Evolutionary conservation across 1,139 yeast genomes (phyloP).

Genomic region (Yamadazyma sp.): DNA sequence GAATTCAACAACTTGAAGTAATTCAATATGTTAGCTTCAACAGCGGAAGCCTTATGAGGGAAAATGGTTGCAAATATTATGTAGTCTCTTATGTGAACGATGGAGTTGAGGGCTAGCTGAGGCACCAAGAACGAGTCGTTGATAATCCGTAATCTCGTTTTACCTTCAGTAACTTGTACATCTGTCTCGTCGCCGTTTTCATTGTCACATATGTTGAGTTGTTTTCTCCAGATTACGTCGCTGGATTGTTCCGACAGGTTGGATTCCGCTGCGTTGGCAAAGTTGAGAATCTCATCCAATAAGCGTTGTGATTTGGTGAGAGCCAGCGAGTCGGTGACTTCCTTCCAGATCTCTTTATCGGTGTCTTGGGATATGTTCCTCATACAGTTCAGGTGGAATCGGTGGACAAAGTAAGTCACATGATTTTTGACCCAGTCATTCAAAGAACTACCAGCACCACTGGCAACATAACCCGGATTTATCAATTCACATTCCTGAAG

Average conservation of each 20-base stretch:
- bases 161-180: slow-evolving; percentile 4
- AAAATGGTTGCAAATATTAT: slow-evolving; percentile 49
- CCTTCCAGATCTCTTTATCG: slow-evolving; percentile 81
- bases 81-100: slow-evolving; percentile 48
- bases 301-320: slow-evolving; percentile 48
- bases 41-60: slow-evolving; percentile 34
- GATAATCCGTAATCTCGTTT: slow-evolving; percentile 38
- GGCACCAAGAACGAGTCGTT: slow-evolving; percentile 46
- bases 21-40: slow-evolving; percentile 48
- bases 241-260: slow-evolving; percentile 21
- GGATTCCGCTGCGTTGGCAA: slow-evolving; percentile 47
- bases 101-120: slow-evolving; percentile 30
- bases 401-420: slow-evolving; percentile 56
- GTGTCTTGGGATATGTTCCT: slow-evolving; percentile 46
- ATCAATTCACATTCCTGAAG: slow-evolving; percentile 82
- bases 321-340: slow-evolving; percentile 33
- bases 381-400: slow-evolving; percentile 55
- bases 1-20: slow-evolving; percentile 54
- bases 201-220: slow-evolving; percentile 29
- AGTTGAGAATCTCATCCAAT: slow-evolving; percentile 56
- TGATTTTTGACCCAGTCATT: slow-evolving; percentile 71
- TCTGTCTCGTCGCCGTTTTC: slow-evolving; percentile 9
- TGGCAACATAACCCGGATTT: slow-evolving; percentile 67
- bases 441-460: slow-evolving; percentile 49
- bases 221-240: slow-evolving; percentile 48